Percentiles rank a stretch among this genome's conserved stretches.
Evolutionary conservation across 441 rosid species (phyloP).

Genomic region (Adansonia rubrostipa): DNA sequence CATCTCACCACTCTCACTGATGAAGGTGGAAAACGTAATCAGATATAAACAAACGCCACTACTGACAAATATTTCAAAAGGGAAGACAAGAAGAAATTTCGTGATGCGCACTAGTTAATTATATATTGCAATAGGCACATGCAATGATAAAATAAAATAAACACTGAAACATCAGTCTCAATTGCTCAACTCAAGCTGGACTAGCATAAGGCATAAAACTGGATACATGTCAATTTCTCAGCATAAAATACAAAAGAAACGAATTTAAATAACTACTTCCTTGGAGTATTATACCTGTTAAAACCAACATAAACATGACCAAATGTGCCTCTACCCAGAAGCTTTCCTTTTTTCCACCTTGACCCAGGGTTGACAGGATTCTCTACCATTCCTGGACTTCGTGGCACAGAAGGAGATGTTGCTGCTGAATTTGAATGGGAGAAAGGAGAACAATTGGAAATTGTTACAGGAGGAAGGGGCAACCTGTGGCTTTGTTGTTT

Average conservation of each 20-base stretch:
- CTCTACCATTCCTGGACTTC: constrained; percentile 60
- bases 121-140: constrained; percentile 9
- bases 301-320: constrained; percentile 65
- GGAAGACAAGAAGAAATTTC: background rate
- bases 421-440: constrained; percentile 57
- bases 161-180: constrained; percentile 16
- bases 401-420: constrained; percentile 58
- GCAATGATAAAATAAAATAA: constrained; percentile 12
- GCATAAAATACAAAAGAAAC: background rate
- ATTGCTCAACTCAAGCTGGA: constrained; percentile 14
- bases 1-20: constrained; percentile 67
- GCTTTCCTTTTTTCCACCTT: constrained; percentile 64
- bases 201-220: background rate
- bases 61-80: constrained; percentile 7
- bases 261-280: constrained; percentile 12
- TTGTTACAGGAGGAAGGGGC: constrained; percentile 57
- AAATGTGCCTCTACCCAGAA: constrained; percentile 64
- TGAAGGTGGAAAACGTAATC: constrained; percentile 13
- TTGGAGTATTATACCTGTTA: constrained; percentile 28
- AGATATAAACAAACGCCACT: constrained; percentile 20
- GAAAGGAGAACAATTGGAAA: constrained; percentile 53
- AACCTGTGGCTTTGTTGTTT: constrained; percentile 60
- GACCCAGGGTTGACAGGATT: constrained; percentile 48
- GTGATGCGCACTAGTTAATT: background rate
- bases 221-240: background rate